These are phyloP conservation scores for Talaromyces stipitatus DNA, from an alignment of 495 filamentous ascomycete genomes.

Conservation along the genomic window DNA sequence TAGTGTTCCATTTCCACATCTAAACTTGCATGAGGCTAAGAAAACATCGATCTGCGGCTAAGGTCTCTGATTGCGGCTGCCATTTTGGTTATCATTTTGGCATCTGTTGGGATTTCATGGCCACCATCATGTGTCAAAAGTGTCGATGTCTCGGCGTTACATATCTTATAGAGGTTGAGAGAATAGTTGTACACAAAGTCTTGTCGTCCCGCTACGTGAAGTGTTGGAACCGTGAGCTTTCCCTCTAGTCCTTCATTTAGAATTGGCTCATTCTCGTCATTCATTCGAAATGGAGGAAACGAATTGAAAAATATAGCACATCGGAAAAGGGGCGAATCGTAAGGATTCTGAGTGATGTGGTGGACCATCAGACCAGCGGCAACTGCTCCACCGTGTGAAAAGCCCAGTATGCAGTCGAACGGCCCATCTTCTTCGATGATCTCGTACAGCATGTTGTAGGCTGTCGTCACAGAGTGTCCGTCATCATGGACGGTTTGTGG, in stretches of 20 bases:
- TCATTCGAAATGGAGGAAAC: constrained; percentile 24
- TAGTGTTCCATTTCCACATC: too few species aligned
- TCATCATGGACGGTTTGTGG: constrained; percentile 1
- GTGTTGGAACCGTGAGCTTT: constrained; percentile 18
- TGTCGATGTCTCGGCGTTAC: constrained; percentile 11
- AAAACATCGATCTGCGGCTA: too few species aligned
- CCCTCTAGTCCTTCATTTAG: constrained; percentile 17
- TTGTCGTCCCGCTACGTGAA: constrained; percentile 21
- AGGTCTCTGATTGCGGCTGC: neutral
- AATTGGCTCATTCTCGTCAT: constrained; percentile 15
- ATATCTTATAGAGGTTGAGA: constrained; percentile 20
- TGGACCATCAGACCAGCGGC: constrained; percentile 25
- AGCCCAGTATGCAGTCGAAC: constrained; percentile 31
- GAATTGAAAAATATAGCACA: constrained; percentile 32
- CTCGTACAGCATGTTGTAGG: constrained; percentile 23
- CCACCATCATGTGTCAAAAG: constrained; percentile 25
- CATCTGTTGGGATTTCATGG: constrained; percentile 26
- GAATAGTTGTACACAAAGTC: constrained; percentile 23
- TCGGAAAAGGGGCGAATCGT: constrained; percentile 16
- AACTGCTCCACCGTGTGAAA: constrained; percentile 30
- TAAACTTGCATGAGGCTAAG: too few species aligned
- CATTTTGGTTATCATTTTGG: constrained; percentile 19
- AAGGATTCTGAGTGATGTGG: constrained; percentile 19
- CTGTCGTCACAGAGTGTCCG: constrained; percentile 18
- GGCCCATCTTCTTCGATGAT: constrained; percentile 26